Evolutionary conservation across 345 rosid genomes (phyloP).

Genomic region (Aethionema arabicum): DNA sequence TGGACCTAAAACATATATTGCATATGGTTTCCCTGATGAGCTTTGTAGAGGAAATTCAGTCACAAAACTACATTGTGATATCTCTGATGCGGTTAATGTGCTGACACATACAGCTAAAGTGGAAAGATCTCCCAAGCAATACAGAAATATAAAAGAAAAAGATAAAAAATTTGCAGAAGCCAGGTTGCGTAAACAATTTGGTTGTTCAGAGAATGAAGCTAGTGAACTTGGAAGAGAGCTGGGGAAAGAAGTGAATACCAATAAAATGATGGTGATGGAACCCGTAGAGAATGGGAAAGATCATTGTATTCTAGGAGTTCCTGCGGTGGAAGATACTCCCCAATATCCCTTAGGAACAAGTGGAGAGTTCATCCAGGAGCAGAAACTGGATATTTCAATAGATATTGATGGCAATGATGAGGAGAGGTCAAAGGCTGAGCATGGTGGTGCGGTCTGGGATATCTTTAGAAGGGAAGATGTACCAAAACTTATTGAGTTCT

Average conservation of each 20-base stretch:
- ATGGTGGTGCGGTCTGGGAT: slow-evolving; percentile 78
- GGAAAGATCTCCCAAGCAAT: neutral
- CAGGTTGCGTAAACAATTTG: slow-evolving; percentile 2
- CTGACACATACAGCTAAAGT: slow-evolving; percentile 36
- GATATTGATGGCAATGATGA: slow-evolving; percentile 14
- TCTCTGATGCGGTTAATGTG: slow-evolving; percentile 69
- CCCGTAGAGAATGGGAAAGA: neutral
- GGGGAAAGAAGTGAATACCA: slow-evolving; percentile 13
- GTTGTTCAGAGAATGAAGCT: slow-evolving; percentile 10
- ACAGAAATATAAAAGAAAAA: neutral
- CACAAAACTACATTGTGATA: slow-evolving; percentile 83
- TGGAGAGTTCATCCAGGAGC: slow-evolving; percentile 12
- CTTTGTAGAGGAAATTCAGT: slow-evolving; percentile 82
- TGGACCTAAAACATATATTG: slow-evolving; percentile 87
- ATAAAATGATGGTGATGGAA: neutral
- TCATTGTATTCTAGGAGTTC: neutral
- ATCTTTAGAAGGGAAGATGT: slow-evolving; percentile 76
- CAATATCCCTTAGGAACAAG: neutral
- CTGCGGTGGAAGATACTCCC: slow-evolving; percentile 9
- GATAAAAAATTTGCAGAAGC: slow-evolving; percentile 9
- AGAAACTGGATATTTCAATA: slow-evolving; percentile 16
- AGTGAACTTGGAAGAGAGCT: slow-evolving; percentile 20
- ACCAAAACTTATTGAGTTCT: slow-evolving; percentile 64
- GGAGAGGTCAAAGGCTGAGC: slow-evolving; percentile 6
- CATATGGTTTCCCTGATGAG: slow-evolving; percentile 69